A percentile compares a stretch with the other conserved stretches of the same genome.
Evolutionary conservation across 2,329 filamentous ascomycete species (phyloP).

Genomic region (Talaromyces albobiverticillius): DNA sequence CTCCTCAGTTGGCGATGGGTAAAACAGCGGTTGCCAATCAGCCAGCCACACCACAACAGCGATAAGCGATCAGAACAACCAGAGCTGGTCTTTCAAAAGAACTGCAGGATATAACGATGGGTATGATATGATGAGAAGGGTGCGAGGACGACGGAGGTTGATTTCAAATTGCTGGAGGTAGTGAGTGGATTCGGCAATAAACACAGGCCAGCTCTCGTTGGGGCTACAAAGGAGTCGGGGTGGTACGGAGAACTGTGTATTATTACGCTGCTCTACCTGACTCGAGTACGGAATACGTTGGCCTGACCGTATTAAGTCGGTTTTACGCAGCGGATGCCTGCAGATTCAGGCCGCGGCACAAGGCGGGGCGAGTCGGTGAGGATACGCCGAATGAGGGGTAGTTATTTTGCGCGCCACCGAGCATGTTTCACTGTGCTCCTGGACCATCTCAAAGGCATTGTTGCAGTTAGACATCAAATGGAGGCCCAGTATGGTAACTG

Average conservation of each 20-base stretch:
- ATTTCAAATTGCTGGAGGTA: neutral
- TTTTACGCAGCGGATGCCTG: neutral
- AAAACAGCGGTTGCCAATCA: conserved; percentile 10
- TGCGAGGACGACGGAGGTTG: neutral
- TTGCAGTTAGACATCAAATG: too few relatives aligned
- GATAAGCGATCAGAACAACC: conserved; percentile 11
- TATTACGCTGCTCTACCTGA: neutral
- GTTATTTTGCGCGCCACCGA: neutral
- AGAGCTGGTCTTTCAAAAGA: neutral
- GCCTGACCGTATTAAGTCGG: neutral
- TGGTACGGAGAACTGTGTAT: neutral
- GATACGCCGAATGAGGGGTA: conserved; percentile 5
- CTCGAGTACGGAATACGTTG: neutral
- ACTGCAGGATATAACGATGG: neutral
- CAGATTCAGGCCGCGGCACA: conserved; percentile 7
- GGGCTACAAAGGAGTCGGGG: neutral
- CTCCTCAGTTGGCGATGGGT: conserved; percentile 6
- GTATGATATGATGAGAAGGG: neutral
- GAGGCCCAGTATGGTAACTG: too few relatives aligned
- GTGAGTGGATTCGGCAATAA: conserved; percentile 2
- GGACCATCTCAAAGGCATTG: too few relatives aligned
- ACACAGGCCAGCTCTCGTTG: neutral
- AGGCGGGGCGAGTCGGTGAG: conserved; percentile 16
- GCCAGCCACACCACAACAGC: conserved; percentile 13
- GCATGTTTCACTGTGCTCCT: too few relatives aligned